Percentiles rank a stretch among this genome's conserved stretches.
phyloP scores from a whole-genome alignment of 441 rosid species.

The Jatropha multifida region DNA sequence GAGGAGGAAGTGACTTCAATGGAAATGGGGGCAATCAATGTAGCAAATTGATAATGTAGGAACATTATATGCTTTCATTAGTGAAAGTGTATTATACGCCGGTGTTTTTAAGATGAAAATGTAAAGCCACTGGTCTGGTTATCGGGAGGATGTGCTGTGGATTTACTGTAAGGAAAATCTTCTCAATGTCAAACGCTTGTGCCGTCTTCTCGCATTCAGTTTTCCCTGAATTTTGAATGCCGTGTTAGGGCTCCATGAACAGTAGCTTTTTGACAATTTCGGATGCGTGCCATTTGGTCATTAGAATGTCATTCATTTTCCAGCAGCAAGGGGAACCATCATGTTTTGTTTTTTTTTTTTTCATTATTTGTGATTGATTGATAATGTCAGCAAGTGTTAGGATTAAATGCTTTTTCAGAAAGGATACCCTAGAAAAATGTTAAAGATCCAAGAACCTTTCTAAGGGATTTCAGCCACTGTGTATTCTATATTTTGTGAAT shows the following conservation, averaged over 20 bases:
- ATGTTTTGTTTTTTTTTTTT: background rate
- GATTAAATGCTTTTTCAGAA: background rate
- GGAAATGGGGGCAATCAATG: background rate
- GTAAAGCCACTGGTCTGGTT: background rate
- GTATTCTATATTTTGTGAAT: background rate
- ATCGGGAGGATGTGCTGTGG: background rate
- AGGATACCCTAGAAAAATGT: background rate
- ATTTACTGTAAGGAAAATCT: background rate
- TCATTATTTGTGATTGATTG: background rate
- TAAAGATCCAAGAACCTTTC: background rate
- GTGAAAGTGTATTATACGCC: background rate
- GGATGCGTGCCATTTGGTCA: background rate
- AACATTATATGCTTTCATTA: too few species aligned
- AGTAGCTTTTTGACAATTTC: background rate
- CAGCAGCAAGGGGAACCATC: background rate
- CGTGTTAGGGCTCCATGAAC: background rate
- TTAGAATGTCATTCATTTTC: constrained; percentile 1
- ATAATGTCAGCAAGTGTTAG: background rate
- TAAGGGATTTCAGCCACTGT: background rate
- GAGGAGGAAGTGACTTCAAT: background rate
- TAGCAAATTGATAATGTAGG: background rate
- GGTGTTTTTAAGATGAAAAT: background rate
- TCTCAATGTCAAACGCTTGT: too few species aligned
- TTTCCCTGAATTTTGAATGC: background rate
- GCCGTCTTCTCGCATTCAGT: background rate